Percentiles rank a stretch among this genome's conserved stretches.
Evolutionary conservation across 768 basidiomycete genomes (phyloP).

Genomic region (Mycena galopus): DNA sequence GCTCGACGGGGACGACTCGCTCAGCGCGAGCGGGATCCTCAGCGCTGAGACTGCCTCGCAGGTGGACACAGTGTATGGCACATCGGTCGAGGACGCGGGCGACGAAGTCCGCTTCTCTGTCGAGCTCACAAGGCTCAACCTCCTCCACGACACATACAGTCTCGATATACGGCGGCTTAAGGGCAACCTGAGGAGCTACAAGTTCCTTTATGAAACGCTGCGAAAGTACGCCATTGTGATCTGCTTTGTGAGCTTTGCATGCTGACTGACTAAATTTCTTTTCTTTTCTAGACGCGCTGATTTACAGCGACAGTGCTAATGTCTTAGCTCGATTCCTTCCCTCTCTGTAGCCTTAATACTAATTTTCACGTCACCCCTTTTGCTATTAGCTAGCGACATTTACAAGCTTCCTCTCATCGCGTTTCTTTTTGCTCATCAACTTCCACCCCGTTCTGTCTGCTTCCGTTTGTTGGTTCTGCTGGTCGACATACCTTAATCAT

Average conservation of each 20-base stretch:
- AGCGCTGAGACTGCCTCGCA: constrained; percentile 55
- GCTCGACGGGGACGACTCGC: constrained; percentile 62
- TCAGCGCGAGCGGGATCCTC: constrained; percentile 52
- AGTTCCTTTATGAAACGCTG: constrained; percentile 90
- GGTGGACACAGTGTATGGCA: constrained; percentile 80
- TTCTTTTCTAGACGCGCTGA: constrained; percentile 57
- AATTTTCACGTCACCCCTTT: too few relatives aligned
- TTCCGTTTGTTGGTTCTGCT: too few relatives aligned
- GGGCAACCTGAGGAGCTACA: constrained; percentile 93
- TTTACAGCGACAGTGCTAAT: constrained; percentile 49
- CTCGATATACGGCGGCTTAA: constrained; percentile 94
- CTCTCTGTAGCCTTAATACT: too few relatives aligned
- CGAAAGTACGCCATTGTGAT: constrained; percentile 74
- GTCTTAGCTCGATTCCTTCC: too few relatives aligned
- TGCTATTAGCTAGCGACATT: too few relatives aligned
- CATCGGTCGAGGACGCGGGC: constrained; percentile 82
- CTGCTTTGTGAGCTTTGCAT: not conserved
- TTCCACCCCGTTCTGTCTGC: too few relatives aligned
- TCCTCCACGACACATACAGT: constrained; percentile 91
- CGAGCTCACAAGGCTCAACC: constrained; percentile 91
- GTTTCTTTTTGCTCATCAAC: too few relatives aligned
- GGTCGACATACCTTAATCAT: too few relatives aligned
- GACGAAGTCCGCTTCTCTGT: constrained; percentile 98
- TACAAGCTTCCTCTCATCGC: too few relatives aligned
- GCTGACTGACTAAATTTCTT: not conserved